Conservation (phyloP, 495 filamentous ascomycete species). For the Xylaria palmicola region DNA sequence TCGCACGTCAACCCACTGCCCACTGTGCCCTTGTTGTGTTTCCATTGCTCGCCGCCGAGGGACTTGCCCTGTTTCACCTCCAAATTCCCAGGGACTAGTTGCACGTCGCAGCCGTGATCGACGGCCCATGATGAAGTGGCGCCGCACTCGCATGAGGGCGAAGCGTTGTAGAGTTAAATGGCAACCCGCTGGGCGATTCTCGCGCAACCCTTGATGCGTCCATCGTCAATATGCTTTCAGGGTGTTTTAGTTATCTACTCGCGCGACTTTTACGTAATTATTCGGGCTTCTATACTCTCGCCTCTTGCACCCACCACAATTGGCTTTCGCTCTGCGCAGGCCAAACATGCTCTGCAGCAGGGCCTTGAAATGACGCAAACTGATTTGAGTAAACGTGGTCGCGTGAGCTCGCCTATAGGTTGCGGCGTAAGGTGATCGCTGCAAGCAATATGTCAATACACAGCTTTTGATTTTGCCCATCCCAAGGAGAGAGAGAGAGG, state of each 20-base stretch:
- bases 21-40: not conserved
- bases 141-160: not conserved
- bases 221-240: not conserved
- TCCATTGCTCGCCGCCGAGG: not conserved
- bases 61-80: not conserved
- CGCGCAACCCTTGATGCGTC: too few species aligned
- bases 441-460: conserved; percentile 13
- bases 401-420: not conserved
- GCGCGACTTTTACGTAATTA: too few species aligned
- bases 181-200: too few species aligned
- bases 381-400: conserved; percentile 5
- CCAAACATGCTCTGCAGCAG: not conserved
- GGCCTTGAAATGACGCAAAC: conserved; percentile 5
- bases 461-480: not conserved
- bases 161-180: too few species aligned
- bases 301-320: too few species aligned
- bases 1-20: not conserved
- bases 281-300: too few species aligned
- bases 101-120: not conserved
- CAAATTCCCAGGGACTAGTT: too few species aligned
- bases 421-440: not conserved
- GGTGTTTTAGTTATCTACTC: too few species aligned
- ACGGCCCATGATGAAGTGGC: conserved; percentile 5
- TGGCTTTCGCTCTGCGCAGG: conserved; percentile 2
- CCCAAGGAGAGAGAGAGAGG: too few species aligned